Evolutionary conservation across 2,329 filamentous ascomycete species (phyloP), one percentile per base, ranked within the genome.

Genomic region (Diplocarpon rosae): DNA sequence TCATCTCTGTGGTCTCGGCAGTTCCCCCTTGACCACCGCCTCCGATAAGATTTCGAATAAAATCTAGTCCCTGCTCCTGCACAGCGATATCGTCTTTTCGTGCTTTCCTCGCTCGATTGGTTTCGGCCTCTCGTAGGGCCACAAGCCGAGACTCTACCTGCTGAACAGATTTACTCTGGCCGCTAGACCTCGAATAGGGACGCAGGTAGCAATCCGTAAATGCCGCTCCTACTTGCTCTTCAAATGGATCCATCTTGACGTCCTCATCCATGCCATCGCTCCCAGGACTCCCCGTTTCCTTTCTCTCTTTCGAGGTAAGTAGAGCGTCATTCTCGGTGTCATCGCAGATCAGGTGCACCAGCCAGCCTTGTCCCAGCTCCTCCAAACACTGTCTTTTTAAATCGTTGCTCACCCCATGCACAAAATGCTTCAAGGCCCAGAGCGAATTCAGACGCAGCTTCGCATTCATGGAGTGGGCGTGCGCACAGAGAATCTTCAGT

Each of bases 381-480:
- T 89, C 79, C 11, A 96, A 67, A 48, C 86, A 86, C 38, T 76
- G 73, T 56, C 83, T 82, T 64, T 92, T 94, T 53, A 85, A 69
- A 11, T 82, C 75, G 36, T 82, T 78, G 14, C 75, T 73, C 5
- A 84, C 77, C 16, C 78, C 80, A 51, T 84, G 75, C 2, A 94
- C 82, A 39, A 95, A 73, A 64, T 96, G 87, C 61, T 96, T 96
- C 46, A 98, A 68, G 5, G 88, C 87, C 90, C 92, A 98, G 1
- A 98, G 66, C 16, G 89, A 88, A 56, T 92, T 88, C 20, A 93
- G 71, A 17, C 87, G 78, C 42, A 96, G 69, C 37, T 80, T 77
- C n/a, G 83, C 75, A 57, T 90, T 85, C 37, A 75, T 72, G 0
- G 85, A 92, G 61, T 85, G 85, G 1, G 89, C 87, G 60, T 95